Evolutionary conservation across 164 flowering plant species (phyloP).

Genomic region (Nymphaea colorata): DNA sequence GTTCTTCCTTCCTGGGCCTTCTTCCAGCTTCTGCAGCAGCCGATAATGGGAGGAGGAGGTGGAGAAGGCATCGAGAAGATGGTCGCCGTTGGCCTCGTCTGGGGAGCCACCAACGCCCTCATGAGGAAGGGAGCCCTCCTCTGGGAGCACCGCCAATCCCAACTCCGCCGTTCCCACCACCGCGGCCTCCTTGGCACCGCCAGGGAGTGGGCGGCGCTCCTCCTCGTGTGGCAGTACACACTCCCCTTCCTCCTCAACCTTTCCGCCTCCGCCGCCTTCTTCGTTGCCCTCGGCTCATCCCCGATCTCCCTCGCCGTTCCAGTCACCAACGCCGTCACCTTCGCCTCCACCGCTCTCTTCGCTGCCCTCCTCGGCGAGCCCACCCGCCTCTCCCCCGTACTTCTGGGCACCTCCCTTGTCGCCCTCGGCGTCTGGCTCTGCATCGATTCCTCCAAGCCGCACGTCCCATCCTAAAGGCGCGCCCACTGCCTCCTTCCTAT

Average conservation of each 20-base stretch:
- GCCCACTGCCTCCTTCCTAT: no score
- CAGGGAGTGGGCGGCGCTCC: conserved; percentile 41
- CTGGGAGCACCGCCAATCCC: conserved; percentile 36
- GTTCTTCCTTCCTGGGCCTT: no score
- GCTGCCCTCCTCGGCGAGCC: conserved; percentile 72
- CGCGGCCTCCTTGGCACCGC: conserved; percentile 17
- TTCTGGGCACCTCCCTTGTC: conserved; percentile 61
- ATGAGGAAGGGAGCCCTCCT: conserved; percentile 81
- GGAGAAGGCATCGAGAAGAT: conserved; percentile 40
- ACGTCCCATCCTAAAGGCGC: no score
- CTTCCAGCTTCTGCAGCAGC: no score
- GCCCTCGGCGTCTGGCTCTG: conserved; percentile 79
- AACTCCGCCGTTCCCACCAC: background rate
- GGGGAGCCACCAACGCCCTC: conserved; percentile 93
- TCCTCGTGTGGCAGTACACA: conserved; percentile 72
- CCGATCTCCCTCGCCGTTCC: conserved; percentile 92
- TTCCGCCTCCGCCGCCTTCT: conserved; percentile 84
- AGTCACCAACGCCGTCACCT: conserved; percentile 88
- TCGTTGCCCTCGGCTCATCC: conserved; percentile 44
- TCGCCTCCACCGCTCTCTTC: conserved; percentile 76
- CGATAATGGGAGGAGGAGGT: background rate
- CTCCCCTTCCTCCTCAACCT: conserved; percentile 68
- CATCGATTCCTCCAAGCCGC: conserved; percentile 15
- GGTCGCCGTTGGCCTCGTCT: conserved; percentile 76
- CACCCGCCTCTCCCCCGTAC: conserved; percentile 37